Evolutionary conservation across 2,329 filamentous ascomycete species (phyloP).

Genomic region (Paracoccidioides lutzii): DNA sequence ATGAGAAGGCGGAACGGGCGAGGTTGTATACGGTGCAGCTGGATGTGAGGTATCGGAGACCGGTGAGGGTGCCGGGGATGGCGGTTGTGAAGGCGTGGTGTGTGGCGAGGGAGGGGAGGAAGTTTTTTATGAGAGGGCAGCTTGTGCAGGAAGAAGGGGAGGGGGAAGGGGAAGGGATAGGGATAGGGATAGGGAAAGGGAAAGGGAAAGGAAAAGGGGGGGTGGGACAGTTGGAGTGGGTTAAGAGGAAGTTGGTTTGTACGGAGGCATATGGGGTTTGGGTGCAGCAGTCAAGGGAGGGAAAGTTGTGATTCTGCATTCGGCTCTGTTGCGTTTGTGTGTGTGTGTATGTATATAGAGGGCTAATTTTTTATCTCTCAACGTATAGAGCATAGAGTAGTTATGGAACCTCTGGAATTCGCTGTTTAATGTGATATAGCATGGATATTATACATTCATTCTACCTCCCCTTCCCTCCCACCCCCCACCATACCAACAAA

Average conservation of each 20-base stretch:
- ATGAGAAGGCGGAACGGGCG: slow-evolving; percentile 17
- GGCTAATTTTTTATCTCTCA: neutral
- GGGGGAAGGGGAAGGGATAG: slow-evolving; percentile 11
- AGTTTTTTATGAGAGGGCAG: slow-evolving; percentile 31
- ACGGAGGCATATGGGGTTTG: slow-evolving; percentile 32
- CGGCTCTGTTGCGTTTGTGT: neutral
- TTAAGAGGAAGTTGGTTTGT: slow-evolving; percentile 23
- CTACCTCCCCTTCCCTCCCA: too few species aligned
- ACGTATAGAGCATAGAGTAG: too few species aligned
- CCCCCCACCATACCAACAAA: too few species aligned
- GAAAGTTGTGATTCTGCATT: slow-evolving; percentile 14
- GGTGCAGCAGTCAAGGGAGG: slow-evolving; percentile 21
- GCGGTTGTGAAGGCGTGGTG: slow-evolving; percentile 27
- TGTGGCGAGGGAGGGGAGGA: slow-evolving; percentile 25
- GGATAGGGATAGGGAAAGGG: slow-evolving; percentile 1
- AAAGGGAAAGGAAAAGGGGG: slow-evolving; percentile 6
- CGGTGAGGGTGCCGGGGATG: slow-evolving; percentile 24
- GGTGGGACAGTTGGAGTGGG: slow-evolving; percentile 19
- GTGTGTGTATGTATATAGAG: neutral
- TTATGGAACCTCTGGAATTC: too few species aligned
- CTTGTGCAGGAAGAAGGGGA: slow-evolving; percentile 24
- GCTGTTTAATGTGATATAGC: too few species aligned
- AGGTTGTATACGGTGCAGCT: slow-evolving; percentile 29
- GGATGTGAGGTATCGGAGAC: slow-evolving; percentile 29
- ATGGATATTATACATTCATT: too few species aligned